These are phyloP conservation scores for Linanthus parryae DNA, from an alignment of 148 eudicot species.

Conservation along the genomic window DNA sequence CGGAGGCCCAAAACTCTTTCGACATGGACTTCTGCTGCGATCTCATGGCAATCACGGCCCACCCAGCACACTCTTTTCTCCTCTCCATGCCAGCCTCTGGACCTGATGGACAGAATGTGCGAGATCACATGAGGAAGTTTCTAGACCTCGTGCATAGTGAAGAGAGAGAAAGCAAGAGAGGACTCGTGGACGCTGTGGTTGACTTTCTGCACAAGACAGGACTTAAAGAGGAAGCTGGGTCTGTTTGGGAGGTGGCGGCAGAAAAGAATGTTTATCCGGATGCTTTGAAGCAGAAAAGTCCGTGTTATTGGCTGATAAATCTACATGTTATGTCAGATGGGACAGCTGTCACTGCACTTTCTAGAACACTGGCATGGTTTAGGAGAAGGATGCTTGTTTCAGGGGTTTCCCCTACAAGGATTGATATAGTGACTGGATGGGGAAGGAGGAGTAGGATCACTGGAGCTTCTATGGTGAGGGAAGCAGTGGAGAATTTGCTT, in stretches of 20 bases:
- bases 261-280: conserved; percentile 90
- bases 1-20: conserved; percentile 75
- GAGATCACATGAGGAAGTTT: conserved; percentile 71
- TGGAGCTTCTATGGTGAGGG: conserved; percentile 77
- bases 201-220: conserved; percentile 93
- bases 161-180: conserved; percentile 95
- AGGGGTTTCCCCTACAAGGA: conserved; percentile 58
- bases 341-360: conserved; percentile 89
- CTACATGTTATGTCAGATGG: conserved; percentile 99
- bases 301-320: conserved; percentile 91
- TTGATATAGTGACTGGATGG: conserved; percentile 98
- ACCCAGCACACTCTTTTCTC: conserved; percentile 80
- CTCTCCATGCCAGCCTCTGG: conserved; percentile 77
- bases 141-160: conserved; percentile 88
- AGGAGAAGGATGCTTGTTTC: conserved; percentile 51
- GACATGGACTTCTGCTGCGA: conserved; percentile 80
- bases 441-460: conserved; percentile 92
- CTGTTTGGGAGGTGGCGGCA: conserved; percentile 97
- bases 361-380: conserved; percentile 90
- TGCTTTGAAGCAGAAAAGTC: conserved; percentile 58
- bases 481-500: conserved; percentile 83
- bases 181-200: conserved; percentile 81
- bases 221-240: conserved; percentile 94
- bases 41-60: conserved; percentile 84
- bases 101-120: conserved; percentile 83